Conservation (phyloP, 2,329 filamentous ascomycete species). For the Cercospora brassicicola region DNA sequence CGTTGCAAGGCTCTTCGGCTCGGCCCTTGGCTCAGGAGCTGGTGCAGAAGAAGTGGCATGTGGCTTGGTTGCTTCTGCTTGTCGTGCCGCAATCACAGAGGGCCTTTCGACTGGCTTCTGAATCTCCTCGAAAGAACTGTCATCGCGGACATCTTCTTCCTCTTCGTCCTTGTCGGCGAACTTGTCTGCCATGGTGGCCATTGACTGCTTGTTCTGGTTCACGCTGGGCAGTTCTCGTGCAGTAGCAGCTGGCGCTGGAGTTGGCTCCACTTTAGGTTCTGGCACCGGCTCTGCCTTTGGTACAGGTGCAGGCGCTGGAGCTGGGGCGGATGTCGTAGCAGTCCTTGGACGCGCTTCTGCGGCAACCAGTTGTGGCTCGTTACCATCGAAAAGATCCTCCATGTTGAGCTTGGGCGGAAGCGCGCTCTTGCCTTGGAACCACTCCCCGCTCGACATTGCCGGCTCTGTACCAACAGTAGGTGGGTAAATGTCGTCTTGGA, state of each 20-base stretch:
- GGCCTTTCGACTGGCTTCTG: slow-evolving; percentile 69
- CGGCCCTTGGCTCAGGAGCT: slow-evolving; percentile 16
- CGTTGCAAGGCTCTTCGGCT: slow-evolving; percentile 23
- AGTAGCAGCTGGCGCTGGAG: slow-evolving; percentile 42
- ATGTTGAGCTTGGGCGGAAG: slow-evolving; percentile 90
- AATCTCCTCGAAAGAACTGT: slow-evolving; percentile 84
- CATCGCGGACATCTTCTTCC: slow-evolving; percentile 61
- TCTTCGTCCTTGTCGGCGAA: slow-evolving; percentile 73
- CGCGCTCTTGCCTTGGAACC: slow-evolving; percentile 76
- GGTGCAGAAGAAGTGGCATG: slow-evolving; percentile 20
- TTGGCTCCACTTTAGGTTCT: slow-evolving; percentile 53
- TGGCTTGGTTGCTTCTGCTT: slow-evolving; percentile 25
- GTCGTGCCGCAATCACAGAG: slow-evolving; percentile 31
- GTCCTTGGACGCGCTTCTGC: slow-evolving; percentile 62
- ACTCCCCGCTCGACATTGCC: slow-evolving; percentile 76
- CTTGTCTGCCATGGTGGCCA: slow-evolving; percentile 79
- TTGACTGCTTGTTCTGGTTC: slow-evolving; percentile 82
- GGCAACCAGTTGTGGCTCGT: slow-evolving; percentile 73
- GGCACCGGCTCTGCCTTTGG: slow-evolving; percentile 51
- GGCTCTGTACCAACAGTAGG: slow-evolving; percentile 78
- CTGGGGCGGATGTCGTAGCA: slow-evolving; percentile 28
- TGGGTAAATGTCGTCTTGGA: slow-evolving; percentile 96
- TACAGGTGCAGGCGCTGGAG: slow-evolving; percentile 39
- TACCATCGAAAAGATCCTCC: slow-evolving; percentile 85
- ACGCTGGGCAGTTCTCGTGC: slow-evolving; percentile 62